Evolutionary conservation across 768 basidiomycete species (phyloP), one percentile per base, ranked within the genome.

Genomic region (Suillus ampliporus): DNA sequence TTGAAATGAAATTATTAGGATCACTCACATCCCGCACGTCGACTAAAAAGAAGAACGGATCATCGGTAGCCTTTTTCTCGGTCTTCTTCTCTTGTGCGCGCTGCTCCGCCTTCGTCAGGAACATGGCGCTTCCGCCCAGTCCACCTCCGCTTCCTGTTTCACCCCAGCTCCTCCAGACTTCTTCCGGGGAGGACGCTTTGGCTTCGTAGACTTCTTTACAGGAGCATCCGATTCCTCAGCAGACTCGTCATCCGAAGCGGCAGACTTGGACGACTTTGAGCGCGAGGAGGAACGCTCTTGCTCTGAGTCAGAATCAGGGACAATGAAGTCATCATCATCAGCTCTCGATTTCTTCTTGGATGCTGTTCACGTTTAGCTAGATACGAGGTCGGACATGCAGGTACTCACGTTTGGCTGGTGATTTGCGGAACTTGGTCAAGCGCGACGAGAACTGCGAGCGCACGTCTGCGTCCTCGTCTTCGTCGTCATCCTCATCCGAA

Each of bases 21-120:
- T 28, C 11, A 77, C 84, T 57, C 68, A 90, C 91, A 79, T 97
- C 95, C 75, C 76, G 84, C 17, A 87, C 75, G 67, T 95, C 86
- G 17, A 76, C 68, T 59, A 97, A 79, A 79, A 96, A 97, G 38
- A 81, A 70, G 72, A 88, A 97, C 1, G 92, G 86, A 62, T 86
- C 83, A 62, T 98, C 95, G 8, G 84, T 76, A 2, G 87, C 82
- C 72, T 93, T 89, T 79, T 97, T 96, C 61, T 90, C 89, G 15
- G 87, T 86, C 73, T 94, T 97, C 73, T 89, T 90, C 41, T 86
- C 84, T 70, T 88, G 85, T 52, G 86, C 83, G 7, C 90, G 83
- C 66, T 84, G 84, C 72, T 96, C 95, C 2, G 96, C 95, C 8
- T 88, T 89, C 17, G 95, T 97, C 61, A 95, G 79, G 77, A 96